A percentile compares a stretch with the other conserved stretches of the same genome.
phyloP scores from a whole-genome alignment of 352 stramenopile genomes.

The Pythium rhizo-oryzae region DNA sequence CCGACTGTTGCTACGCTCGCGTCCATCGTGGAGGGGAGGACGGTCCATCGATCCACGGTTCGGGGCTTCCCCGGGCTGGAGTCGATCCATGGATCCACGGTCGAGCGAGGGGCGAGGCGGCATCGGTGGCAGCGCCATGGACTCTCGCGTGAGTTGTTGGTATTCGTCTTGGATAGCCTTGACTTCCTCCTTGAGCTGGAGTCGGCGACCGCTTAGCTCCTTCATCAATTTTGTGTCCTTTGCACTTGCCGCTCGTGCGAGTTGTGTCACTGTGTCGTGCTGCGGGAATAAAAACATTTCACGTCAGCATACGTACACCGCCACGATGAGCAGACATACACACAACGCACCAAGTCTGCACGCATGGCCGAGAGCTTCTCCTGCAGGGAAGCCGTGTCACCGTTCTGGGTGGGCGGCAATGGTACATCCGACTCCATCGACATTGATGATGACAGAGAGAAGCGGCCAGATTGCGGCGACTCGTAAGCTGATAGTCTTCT shows the following conservation, averaged over 20 bases:
- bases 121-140: constrained; percentile 25
- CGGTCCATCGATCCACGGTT: constrained; percentile 20
- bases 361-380: constrained; percentile 17
- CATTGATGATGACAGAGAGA: constrained; percentile 18
- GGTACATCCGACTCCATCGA: constrained; percentile 4
- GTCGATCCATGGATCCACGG: background rate
- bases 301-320: background rate
- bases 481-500: constrained; percentile 24
- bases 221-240: constrained; percentile 52
- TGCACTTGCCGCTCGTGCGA: constrained; percentile 56
- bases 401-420: background rate
- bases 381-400: constrained; percentile 12
- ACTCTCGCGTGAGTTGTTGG: constrained; percentile 30
- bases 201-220: constrained; percentile 54
- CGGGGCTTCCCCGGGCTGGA: background rate
- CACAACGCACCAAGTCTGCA: constrained; percentile 20
- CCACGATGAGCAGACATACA: background rate
- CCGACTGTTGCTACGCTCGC: constrained; percentile 30
- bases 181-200: constrained; percentile 79
- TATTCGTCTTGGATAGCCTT: constrained; percentile 62
- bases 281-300: constrained; percentile 14
- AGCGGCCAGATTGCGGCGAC: constrained; percentile 18
- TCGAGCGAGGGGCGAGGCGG: constrained; percentile 21
- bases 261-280: constrained; percentile 71
- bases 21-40: constrained; percentile 3